Evolutionary conservation across 2,329 filamentous ascomycete genomes (phyloP), one percentile per base, ranked within the genome.

Genomic region (Fusarium anguioides): DNA sequence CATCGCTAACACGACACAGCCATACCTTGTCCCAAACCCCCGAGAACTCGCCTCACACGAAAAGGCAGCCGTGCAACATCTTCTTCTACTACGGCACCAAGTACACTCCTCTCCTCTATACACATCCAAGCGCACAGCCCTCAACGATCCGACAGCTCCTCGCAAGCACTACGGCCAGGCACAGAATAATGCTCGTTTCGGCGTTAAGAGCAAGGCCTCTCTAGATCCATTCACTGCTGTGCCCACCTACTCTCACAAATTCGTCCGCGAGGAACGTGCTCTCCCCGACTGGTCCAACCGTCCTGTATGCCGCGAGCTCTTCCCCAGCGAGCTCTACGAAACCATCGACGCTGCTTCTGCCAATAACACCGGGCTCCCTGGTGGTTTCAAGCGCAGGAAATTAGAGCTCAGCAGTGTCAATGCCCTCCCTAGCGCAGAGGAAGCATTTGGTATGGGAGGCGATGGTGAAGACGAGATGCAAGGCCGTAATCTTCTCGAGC

Each of bases 151-250:
- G 7, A 76, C 78, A 7, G 78, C 75, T 15, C 77, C 77, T 29
- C 74, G 77, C 50, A 81, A 77, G 62, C 77, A 72, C 74, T 88
- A 88, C 76, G 85, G 85, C 68, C 85, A 86, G 71, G 81, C 83
- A n/a, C 86, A 88, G 76, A 77, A 83, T 72, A 88, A 88, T 75
- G 82, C 83, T 65, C 83, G 82, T 53, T 88, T 84, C 76, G 84
- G 81, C 62, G 76, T 84, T 69, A 83, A 82, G 74, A 87, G 79
- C 76, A 85, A 83, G 69, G 85, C 85, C 35, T 86, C 83, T 14
- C 70, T 84, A 47, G 86, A 88, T 73, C 85, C 86, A 20, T 89
- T 89, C 74, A 82, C 80, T n/a, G 80, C 83, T 37, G 82, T 88
- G 55, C 85, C 84, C n/a, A 84, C 83, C 60, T 88, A 87, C 77